A percentile compares a stretch with the other conserved stretches of the same genome.
Evolutionary conservation across 2,329 filamentous ascomycete genomes (phyloP).

Genomic region (Curvularia spicifera): DNA sequence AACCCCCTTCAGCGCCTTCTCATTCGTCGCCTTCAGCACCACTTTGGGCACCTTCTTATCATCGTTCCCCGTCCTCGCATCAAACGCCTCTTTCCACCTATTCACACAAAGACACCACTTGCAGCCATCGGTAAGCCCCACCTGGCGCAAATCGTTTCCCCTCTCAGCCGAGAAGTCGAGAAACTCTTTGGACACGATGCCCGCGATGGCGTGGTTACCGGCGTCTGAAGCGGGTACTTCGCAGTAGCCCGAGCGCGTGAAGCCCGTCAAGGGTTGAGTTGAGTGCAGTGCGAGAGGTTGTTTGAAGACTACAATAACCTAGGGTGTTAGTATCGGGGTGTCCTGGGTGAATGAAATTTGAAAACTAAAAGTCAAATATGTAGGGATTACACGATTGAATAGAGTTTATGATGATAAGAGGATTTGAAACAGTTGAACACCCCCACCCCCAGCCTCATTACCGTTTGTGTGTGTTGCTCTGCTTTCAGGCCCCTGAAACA

Average conservation of each 20-base stretch:
- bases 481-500: slow-evolving; percentile 4
- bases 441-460: no score
- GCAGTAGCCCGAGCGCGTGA: slow-evolving; percentile 68
- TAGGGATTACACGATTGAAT: no score
- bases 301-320: slow-evolving; percentile 10
- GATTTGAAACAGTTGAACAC: no score
- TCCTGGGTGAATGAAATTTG: no score
- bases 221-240: slow-evolving; percentile 60
- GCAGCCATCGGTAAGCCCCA: slow-evolving; percentile 64
- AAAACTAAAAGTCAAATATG: background rate
- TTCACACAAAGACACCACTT: slow-evolving; percentile 69
- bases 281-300: slow-evolving; percentile 62
- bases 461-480: background rate
- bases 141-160: slow-evolving; percentile 64
- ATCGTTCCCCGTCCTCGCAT: slow-evolving; percentile 58
- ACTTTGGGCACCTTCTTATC: slow-evolving; percentile 57
- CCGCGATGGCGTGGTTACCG: slow-evolving; percentile 67
- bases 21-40: slow-evolving; percentile 60
- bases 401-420: no score
- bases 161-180: slow-evolving; percentile 65
- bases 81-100: slow-evolving; percentile 66
- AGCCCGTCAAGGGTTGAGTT: slow-evolving; percentile 65
- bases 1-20: slow-evolving; percentile 58
- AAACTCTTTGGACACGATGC: slow-evolving; percentile 65
- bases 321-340: background rate